A percentile compares a stretch with the other conserved stretches of the same genome.
These are phyloP conservation scores for Paxillus rubicundulus DNA, from an alignment of 768 basidiomycete genomes.

Conservation along the genomic window DNA sequence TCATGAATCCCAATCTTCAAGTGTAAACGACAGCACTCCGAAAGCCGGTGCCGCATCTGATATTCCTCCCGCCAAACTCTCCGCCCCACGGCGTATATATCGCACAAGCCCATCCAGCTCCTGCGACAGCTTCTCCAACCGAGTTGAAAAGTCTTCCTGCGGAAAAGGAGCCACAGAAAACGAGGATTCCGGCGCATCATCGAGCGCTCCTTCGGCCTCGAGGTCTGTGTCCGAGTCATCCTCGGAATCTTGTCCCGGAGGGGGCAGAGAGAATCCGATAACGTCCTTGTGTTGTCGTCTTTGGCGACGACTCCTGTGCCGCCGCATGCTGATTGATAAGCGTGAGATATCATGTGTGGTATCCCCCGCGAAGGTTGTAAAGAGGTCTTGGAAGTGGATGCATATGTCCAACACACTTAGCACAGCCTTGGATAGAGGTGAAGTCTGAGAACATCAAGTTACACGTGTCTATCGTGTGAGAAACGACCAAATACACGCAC, in stretches of 20 bases:
- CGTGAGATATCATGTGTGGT: conserved; percentile 55
- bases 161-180: conserved; percentile 40
- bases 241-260: conserved; percentile 21
- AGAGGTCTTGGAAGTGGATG: conserved; percentile 64
- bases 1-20: conserved; percentile 73
- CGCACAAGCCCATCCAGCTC: conserved; percentile 73
- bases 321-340: conserved; percentile 49
- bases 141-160: conserved; percentile 47
- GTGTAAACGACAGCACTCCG: conserved; percentile 67
- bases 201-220: conserved; percentile 24
- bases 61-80: conserved; percentile 62
- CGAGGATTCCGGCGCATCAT: conserved; percentile 30
- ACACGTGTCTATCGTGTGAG: background rate
- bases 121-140: conserved; percentile 59
- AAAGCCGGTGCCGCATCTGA: conserved; percentile 62
- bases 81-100: conserved; percentile 66
- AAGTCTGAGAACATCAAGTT: conserved; percentile 44
- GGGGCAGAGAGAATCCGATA: conserved; percentile 55
- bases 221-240: conserved; percentile 43
- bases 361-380: conserved; percentile 58
- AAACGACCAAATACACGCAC: conserved; percentile 35
- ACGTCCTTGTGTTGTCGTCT: conserved; percentile 53
- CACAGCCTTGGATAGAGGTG: conserved; percentile 62
- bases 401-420: conserved; percentile 71
- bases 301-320: conserved; percentile 63